phyloP scores from a whole-genome alignment of 2,329 filamentous ascomycete genomes.

The Xylaria arbuscula region DNA sequence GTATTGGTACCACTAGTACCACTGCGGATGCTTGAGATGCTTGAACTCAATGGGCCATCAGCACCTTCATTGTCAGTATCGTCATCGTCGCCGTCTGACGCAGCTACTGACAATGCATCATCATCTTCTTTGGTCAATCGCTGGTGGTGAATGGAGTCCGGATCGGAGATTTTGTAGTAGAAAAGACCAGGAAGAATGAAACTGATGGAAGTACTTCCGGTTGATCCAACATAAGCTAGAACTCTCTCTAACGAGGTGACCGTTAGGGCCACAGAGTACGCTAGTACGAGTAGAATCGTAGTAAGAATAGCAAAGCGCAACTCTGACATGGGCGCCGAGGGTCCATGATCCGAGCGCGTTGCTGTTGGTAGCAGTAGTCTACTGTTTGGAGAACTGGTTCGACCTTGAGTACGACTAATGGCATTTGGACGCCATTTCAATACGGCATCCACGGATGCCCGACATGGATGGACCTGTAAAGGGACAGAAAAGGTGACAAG shows the following conservation, averaged over 20 bases:
- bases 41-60: slow-evolving; percentile 57
- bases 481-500: slow-evolving; percentile 97
- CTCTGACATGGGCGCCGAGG: slow-evolving; percentile 78
- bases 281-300: slow-evolving; percentile 83
- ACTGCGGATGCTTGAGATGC: slow-evolving; percentile 59
- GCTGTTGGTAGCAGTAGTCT: slow-evolving; percentile 58
- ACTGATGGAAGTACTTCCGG: slow-evolving; percentile 93
- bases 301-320: slow-evolving; percentile 90
- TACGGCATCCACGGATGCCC: slow-evolving; percentile 95
- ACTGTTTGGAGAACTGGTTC: slow-evolving; percentile 55
- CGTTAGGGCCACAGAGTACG: slow-evolving; percentile 89
- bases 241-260: slow-evolving; percentile 91
- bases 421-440: slow-evolving; percentile 84
- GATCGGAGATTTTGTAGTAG: slow-evolving; percentile 97
- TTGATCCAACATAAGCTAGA: slow-evolving; percentile 93
- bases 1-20: slow-evolving; percentile 52
- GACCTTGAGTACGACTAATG: slow-evolving; percentile 52
- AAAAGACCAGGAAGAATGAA: slow-evolving; percentile 97
- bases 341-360: slow-evolving; percentile 62
- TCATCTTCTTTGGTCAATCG: slow-evolving; percentile 91
- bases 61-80: slow-evolving; percentile 39
- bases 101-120: slow-evolving; percentile 71
- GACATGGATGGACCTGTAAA: slow-evolving; percentile 93
- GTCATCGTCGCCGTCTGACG: slow-evolving; percentile 55
- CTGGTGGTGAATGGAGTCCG: slow-evolving; percentile 87